Percentiles rank a stretch among this genome's conserved stretches.
Conservation (phyloP, 495 filamentous ascomycete species). For the Neurospora sp. region DNA sequence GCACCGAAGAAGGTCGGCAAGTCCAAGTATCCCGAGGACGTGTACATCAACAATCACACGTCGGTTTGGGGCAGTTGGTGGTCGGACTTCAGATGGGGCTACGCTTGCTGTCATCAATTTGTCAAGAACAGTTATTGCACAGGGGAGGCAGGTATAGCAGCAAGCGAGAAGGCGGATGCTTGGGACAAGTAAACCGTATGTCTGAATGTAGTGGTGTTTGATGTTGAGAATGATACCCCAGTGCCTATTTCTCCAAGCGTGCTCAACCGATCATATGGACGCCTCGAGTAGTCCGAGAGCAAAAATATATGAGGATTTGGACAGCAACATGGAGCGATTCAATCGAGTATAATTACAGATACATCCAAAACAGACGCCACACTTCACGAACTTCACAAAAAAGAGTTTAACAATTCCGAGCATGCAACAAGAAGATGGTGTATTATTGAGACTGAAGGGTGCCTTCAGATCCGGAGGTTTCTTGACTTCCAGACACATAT, state of each 20-base stretch:
- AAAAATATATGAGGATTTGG: neutral
- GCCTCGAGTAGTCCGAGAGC: neutral
- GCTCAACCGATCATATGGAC: neutral
- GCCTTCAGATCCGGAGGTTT: slow-evolving; percentile 6
- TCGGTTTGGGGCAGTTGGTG: slow-evolving; percentile 98
- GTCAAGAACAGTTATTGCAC: slow-evolving; percentile 97
- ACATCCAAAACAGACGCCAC: neutral
- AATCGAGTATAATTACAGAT: neutral
- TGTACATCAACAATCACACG: slow-evolving; percentile 82
- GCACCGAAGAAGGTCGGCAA: slow-evolving; percentile 62
- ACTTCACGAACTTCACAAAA: neutral
- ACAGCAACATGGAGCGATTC: neutral
- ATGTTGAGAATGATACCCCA: slow-evolving; percentile 19
- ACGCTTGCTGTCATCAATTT: slow-evolving; percentile 85
- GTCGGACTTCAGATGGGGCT: slow-evolving; percentile 93
- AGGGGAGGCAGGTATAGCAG: slow-evolving; percentile 69
- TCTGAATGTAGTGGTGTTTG: neutral
- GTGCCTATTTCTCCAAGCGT: neutral
- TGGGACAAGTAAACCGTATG: slow-evolving; percentile 15
- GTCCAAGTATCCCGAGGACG: slow-evolving; percentile 85
- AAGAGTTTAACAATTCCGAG: neutral
- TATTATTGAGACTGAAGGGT: slow-evolving; percentile 5
- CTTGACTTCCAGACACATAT: slow-evolving; percentile 8
- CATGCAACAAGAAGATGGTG: neutral
- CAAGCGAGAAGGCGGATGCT: slow-evolving; percentile 22